Evolutionary conservation across 208 protist genomes (phyloP), one percentile per base, ranked within the genome.

Genomic region (Tritrichomonas foetus): DNA sequence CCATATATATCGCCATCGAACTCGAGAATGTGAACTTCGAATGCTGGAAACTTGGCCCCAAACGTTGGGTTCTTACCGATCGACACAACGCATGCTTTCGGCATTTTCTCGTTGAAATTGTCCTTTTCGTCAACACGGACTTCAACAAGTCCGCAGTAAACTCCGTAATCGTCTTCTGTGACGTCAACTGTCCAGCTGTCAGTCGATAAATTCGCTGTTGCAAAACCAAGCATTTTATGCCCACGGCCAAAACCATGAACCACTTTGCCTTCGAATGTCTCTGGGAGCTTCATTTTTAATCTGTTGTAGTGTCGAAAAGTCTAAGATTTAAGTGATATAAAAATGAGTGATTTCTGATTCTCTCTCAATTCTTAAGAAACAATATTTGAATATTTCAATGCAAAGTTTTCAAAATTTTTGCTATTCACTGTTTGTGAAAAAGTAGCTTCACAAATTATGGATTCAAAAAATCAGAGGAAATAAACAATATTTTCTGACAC

Each of bases 11-110:
- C 74, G 25, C 53, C 74, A 55, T 53, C 44, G 22, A 84, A 84
- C 3, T 84, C 36, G 33, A 84, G 74, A 84, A 84, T 84, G 20
- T 84, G 74, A 55, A 84, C 74, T 53, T 84, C 74, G 22, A 84
- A 84, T 33, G 74, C 53, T 84, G 74, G 74, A 1, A 22, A 53
- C 9, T 3, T 53, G 1, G 16, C 36, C 1, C 53, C 44, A 44
- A 84, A 84, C 53, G 74, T 84, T 3, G 13, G 8, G n/a, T 84
- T 84, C 53, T 53, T 84, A 20, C 74, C 74, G 11, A 84, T 53
- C 3, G 74, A 84, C 0, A 84, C 11, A 47, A 84, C 74, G 33
- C 36, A n/a, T 53, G 27, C 44, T 47, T 11, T 11, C n/a, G n/a
- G n/a, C n/a, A n/a, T n/a, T n/a, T n/a, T n/a, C n/a, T n/a, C n/a